These are phyloP conservation scores for Cordyceps cateniannulata DNA, from an alignment of 2,329 filamentous ascomycete species.

Conservation along the genomic window DNA sequence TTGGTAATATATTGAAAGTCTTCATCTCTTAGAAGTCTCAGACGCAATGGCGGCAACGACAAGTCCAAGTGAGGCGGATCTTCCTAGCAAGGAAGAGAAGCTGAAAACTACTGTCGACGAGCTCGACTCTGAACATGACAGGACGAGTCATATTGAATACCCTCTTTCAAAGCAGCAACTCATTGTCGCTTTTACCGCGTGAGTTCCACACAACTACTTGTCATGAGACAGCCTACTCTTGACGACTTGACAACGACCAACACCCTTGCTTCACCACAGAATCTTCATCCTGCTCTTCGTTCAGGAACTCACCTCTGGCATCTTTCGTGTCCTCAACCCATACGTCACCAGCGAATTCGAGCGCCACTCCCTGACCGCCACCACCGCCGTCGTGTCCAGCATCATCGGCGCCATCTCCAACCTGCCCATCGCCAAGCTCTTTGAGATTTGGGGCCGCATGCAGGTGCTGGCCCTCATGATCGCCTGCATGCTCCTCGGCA, in stretches of 20 bases:
- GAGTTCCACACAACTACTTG: neutral
- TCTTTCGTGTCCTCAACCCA: slow-evolving; percentile 34
- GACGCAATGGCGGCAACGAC: neutral
- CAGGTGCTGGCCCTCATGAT: slow-evolving; percentile 54
- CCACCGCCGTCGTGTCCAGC: slow-evolving; percentile 47
- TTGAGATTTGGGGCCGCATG: slow-evolving; percentile 61
- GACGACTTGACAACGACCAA: neutral
- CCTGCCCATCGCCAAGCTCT: slow-evolving; percentile 58
- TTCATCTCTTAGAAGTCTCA: neutral
- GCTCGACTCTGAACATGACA: neutral
- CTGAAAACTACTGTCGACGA: neutral
- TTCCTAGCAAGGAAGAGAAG: neutral
- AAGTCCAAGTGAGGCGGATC: neutral
- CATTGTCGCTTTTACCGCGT: neutral
- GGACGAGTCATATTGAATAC: neutral
- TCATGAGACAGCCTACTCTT: neutral
- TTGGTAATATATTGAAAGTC: neutral
- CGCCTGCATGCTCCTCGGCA: slow-evolving; percentile 40
- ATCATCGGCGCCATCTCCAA: slow-evolving; percentile 54
- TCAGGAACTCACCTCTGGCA: slow-evolving; percentile 29
- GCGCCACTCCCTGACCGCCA: slow-evolving; percentile 45
- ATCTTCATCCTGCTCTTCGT: slow-evolving; percentile 36
- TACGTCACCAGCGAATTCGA: slow-evolving; percentile 45
- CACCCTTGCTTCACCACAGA: slow-evolving; percentile 15
- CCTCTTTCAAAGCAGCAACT: neutral